A percentile compares a stretch with the other conserved stretches of the same genome.
These are phyloP conservation scores for Nannochloropsis oceanica DNA, from an alignment of 108 stramenopile species.

Conservation along the genomic window DNA sequence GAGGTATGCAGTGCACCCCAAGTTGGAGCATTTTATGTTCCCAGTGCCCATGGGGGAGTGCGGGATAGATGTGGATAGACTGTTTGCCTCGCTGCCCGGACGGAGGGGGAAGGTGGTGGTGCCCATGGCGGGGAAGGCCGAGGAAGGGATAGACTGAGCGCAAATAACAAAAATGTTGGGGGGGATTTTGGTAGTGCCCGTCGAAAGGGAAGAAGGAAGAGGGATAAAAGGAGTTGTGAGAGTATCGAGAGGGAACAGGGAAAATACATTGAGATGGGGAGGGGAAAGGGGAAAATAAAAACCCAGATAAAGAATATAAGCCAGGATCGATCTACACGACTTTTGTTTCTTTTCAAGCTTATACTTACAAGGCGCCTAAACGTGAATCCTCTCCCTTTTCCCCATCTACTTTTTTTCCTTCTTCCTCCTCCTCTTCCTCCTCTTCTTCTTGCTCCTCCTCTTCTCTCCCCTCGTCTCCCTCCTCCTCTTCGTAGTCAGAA, in stretches of 20 bases:
- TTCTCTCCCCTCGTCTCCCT: not conserved
- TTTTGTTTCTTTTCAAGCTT: no score
- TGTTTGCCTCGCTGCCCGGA: conserved; percentile 32
- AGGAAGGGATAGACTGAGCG: not conserved
- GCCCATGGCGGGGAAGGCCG: not conserved
- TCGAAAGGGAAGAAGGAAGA: no score
- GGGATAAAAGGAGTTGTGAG: no score
- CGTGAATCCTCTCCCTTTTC: not conserved
- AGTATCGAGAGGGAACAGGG: not conserved
- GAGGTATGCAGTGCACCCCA: conserved; percentile 67
- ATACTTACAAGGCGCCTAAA: no score
- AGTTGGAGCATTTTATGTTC: conserved; percentile 82
- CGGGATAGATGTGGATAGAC: conserved; percentile 30
- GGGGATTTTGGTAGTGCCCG: no score
- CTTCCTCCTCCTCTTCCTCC: not conserved
- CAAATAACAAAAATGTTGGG: not conserved
- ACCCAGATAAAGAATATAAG: no score
- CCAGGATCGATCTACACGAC: no score
- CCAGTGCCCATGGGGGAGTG: conserved; percentile 40
- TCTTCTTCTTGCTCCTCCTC: not conserved
- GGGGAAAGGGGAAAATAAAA: no score
- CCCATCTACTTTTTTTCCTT: not conserved
- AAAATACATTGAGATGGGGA: not conserved
- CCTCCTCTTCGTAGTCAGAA: not conserved
- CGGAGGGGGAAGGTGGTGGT: not conserved